Base-by-base conservation (phyloP, 805 yeast genomes). In the Debaryomyces tyrocola region DNA sequence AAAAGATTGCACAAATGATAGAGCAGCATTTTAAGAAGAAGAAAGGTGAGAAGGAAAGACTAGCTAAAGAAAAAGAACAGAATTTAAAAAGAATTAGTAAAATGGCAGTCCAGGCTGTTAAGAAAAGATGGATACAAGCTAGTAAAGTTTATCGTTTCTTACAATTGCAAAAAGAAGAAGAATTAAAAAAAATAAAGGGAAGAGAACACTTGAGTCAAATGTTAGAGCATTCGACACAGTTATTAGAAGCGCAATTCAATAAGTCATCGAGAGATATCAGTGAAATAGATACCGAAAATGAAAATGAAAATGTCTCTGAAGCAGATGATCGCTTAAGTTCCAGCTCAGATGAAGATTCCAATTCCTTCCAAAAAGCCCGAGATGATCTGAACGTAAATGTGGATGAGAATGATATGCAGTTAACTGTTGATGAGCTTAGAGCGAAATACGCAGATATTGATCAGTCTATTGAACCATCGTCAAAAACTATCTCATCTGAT, bases 61-160 rank as follows among this genome's bases (percentile, higher is more conserved):
- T 82, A 47, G 77, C 78, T 18, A 84, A 84, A 53, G 95, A 87
- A 47, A 80, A 83, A 55, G 96, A 90, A 55, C 85, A 80, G 55
- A 80, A 82, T 44, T 73, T 86, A 47, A 73, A 77, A 47, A 80
- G 78, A 48, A 63, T 92, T 29, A 96, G 97, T n/a, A 80, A 89
- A 55, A 77, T 84, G 41, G 87, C 95, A 0, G 86, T 87, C 1
- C 84, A 81, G 56, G 90, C 90, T 37, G 97, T 94, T 9, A 85
- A 85, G 65, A 90, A 84, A 62, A 83, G 94, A 58, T 94, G 99
- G 99, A 70, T 77, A 18, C 75, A 90, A 41, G 99, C 97, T 2
- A 88, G 85, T 51, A 90, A 87, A 62, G 95, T 89, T 0, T 85
- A 79, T 59, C 76, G 74, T 41, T 86, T 83, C 12, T 71, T 87